Evolutionary conservation across 2,329 filamentous ascomycete species (phyloP).

Genomic region (Thyridium curvatum): DNA sequence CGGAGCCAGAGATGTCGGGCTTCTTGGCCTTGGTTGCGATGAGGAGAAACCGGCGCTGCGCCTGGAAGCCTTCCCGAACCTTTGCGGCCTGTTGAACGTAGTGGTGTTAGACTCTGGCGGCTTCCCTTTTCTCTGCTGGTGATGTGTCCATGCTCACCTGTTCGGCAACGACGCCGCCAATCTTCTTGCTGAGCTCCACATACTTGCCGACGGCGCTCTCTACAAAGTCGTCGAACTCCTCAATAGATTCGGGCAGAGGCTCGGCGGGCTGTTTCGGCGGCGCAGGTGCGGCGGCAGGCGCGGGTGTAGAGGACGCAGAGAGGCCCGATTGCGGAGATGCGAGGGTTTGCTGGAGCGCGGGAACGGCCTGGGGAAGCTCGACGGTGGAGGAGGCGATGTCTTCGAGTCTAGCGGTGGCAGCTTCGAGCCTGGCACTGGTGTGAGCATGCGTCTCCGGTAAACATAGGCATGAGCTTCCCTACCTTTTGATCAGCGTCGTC

Average conservation of each 20-base stretch:
- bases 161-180: slow-evolving; percentile 73
- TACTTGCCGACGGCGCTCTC: slow-evolving; percentile 69
- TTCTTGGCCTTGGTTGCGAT: slow-evolving; percentile 90
- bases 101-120: background rate
- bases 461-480: slow-evolving; percentile 22
- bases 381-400: slow-evolving; percentile 80
- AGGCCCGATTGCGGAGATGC: slow-evolving; percentile 22
- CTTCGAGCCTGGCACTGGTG: slow-evolving; percentile 69
- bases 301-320: slow-evolving; percentile 21
- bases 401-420: slow-evolving; percentile 90
- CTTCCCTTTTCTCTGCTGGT: background rate
- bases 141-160: slow-evolving; percentile 53
- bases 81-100: slow-evolving; percentile 33
- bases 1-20: slow-evolving; percentile 59
- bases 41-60: slow-evolving; percentile 81
- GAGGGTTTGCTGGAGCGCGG: slow-evolving; percentile 34
- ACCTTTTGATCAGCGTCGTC: slow-evolving; percentile 98
- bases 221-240: slow-evolving; percentile 82
- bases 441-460: slow-evolving; percentile 32
- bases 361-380: slow-evolving; percentile 48
- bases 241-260: slow-evolving; percentile 67
- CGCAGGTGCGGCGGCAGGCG: slow-evolving; percentile 30
- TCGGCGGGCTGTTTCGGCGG: slow-evolving; percentile 37
- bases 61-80: slow-evolving; percentile 63
- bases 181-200: slow-evolving; percentile 67